phyloP scores from a whole-genome alignment of 805 yeast genomes.

The Torulaspora maleeae region DNA sequence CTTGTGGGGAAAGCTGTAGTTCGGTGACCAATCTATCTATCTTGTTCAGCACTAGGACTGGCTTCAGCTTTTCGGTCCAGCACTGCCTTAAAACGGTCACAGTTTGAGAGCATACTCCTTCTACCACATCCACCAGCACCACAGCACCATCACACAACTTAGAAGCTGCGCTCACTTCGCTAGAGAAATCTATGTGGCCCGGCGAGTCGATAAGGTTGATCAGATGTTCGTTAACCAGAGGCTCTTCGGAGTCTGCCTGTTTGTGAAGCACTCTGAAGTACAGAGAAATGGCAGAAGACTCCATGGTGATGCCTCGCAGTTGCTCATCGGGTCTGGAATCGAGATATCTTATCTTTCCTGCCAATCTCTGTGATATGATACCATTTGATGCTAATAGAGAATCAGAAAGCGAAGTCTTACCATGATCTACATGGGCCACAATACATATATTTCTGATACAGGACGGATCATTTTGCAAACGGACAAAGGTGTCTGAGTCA shows the following conservation, averaged over 20 bases:
- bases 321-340: conserved; percentile 97
- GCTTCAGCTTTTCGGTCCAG: conserved; percentile 88
- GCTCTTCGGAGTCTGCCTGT: conserved; percentile 40
- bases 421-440: conserved; percentile 97
- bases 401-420: conserved; percentile 92
- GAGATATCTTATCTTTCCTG: conserved; percentile 88
- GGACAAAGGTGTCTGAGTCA: conserved; percentile 56
- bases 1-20: conserved; percentile 72
- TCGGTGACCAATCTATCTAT: conserved; percentile 83
- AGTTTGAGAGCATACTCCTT: conserved; percentile 97
- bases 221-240: conserved; percentile 66
- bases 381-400: conserved; percentile 92
- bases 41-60: conserved; percentile 83
- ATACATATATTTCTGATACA: conserved; percentile 87
- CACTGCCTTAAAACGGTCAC: conserved; percentile 91
- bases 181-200: conserved; percentile 96
- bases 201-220: conserved; percentile 96
- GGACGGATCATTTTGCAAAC: conserved; percentile 64
- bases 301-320: conserved; percentile 95
- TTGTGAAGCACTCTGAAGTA: conserved; percentile 67
- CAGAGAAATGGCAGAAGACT: conserved; percentile 90
- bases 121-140: conserved; percentile 92
- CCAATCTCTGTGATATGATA: conserved; percentile 88
- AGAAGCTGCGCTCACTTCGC: conserved; percentile 95
- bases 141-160: conserved; percentile 96